Conservation (phyloP, 805 yeast species). For the Komagataella pastoris region DNA sequence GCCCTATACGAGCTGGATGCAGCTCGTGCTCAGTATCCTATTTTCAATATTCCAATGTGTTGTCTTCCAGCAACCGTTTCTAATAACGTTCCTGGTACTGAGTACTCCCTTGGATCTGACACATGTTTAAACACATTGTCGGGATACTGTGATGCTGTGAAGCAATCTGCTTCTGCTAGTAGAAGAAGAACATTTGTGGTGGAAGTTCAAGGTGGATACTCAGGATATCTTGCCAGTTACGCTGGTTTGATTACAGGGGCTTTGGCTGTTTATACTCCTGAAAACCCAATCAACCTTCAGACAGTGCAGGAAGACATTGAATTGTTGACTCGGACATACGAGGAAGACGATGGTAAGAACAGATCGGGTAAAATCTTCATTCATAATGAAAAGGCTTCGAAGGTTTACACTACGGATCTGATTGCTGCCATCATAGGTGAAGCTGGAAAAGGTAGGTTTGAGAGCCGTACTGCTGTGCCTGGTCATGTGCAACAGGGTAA, state of each 20-base stretch:
- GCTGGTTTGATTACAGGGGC: constrained; percentile 64
- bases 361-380: constrained; percentile 60
- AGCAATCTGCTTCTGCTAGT: constrained; percentile 68
- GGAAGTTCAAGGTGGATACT: constrained; percentile 79
- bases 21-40: constrained; percentile 50
- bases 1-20: constrained; percentile 53
- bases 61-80: constrained; percentile 72
- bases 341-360: constrained; percentile 48
- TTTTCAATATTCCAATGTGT: constrained; percentile 67
- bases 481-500: constrained; percentile 86
- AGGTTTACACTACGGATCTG: constrained; percentile 52
- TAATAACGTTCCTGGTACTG: constrained; percentile 74
- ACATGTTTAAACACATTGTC: constrained; percentile 62
- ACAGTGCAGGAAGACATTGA: constrained; percentile 37
- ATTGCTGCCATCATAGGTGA: constrained; percentile 61
- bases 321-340: constrained; percentile 43
- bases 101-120: constrained; percentile 64
- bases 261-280: constrained; percentile 66
- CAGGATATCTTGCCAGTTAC: constrained; percentile 64
- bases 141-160: constrained; percentile 66
- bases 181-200: constrained; percentile 71
- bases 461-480: constrained; percentile 69
- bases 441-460: constrained; percentile 52
- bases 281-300: constrained; percentile 42
- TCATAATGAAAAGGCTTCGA: constrained; percentile 53